A percentile compares a stretch with the other conserved stretches of the same genome.
These are phyloP conservation scores for Colletotrichum australisinense DNA, from an alignment of 2,329 filamentous ascomycete species.

Conservation along the genomic window DNA sequence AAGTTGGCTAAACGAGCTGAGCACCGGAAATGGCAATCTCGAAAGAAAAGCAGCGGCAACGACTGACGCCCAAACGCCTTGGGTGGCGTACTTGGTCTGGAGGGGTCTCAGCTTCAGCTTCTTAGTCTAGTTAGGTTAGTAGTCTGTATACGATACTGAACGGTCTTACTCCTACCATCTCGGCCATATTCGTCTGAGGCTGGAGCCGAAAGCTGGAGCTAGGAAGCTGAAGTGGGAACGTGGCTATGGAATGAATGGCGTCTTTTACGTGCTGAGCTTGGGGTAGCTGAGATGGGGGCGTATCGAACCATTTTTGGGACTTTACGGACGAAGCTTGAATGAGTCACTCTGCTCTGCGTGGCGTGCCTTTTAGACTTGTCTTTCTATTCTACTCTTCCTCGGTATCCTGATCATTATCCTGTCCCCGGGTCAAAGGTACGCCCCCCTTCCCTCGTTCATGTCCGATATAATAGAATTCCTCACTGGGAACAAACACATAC, in stretches of 20 bases:
- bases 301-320: not conserved
- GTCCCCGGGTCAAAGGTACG: too few species aligned
- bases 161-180: not conserved
- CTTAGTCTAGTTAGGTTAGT: not conserved
- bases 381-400: too few species aligned
- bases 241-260: not conserved
- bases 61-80: not conserved
- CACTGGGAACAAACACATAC: too few species aligned
- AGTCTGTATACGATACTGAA: not conserved
- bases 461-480: too few species aligned
- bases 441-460: too few species aligned
- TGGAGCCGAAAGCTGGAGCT: not conserved
- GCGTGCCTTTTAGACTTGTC: too few species aligned
- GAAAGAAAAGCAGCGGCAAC: not conserved
- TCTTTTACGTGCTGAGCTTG: too few species aligned
- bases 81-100: not conserved
- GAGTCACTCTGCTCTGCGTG: not conserved
- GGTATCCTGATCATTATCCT: too few species aligned
- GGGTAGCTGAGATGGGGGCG: not conserved
- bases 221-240: not conserved
- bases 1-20: not conserved
- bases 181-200: not conserved
- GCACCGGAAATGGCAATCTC: not conserved
- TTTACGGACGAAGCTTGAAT: not conserved
- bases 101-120: not conserved